Evolutionary conservation across 306 rosid species (phyloP).

Genomic region (Cyclanthera cordifolia): DNA sequence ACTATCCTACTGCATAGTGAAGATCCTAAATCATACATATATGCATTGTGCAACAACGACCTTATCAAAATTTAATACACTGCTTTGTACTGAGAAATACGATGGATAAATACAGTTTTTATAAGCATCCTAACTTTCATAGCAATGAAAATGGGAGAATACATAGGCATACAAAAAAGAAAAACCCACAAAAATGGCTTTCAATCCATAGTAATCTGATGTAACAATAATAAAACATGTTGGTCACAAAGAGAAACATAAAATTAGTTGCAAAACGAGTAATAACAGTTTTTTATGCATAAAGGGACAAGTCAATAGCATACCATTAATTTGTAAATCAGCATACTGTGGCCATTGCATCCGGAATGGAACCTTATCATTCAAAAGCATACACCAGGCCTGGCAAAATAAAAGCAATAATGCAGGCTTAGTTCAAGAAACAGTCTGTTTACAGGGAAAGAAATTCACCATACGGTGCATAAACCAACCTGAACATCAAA

Average conservation of each 20-base stretch:
- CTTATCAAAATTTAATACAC: background rate
- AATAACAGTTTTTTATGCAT: background rate
- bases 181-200: too few relatives aligned
- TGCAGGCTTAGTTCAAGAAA: background rate
- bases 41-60: background rate
- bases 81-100: background rate
- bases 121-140: background rate
- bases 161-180: too few relatives aligned
- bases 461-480: slow-evolving; percentile 12
- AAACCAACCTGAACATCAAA: slow-evolving; percentile 79
- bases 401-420: slow-evolving; percentile 17
- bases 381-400: slow-evolving; percentile 99
- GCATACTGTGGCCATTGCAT: slow-evolving; percentile 98
- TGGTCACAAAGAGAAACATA: too few relatives aligned
- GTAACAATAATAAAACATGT: too few relatives aligned
- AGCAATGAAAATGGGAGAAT: too few relatives aligned
- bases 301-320: slow-evolving; percentile 10
- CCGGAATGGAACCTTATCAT: slow-evolving; percentile 92
- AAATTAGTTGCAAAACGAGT: background rate
- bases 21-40: background rate
- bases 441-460: background rate
- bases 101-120: background rate
- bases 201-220: too few relatives aligned
- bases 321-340: slow-evolving; percentile 90
- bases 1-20: background rate